A percentile compares a stretch with the other conserved stretches of the same genome.
Evolutionary conservation across 306 rosid species (phyloP).

Genomic region (Casuarina cunninghamiana): DNA sequence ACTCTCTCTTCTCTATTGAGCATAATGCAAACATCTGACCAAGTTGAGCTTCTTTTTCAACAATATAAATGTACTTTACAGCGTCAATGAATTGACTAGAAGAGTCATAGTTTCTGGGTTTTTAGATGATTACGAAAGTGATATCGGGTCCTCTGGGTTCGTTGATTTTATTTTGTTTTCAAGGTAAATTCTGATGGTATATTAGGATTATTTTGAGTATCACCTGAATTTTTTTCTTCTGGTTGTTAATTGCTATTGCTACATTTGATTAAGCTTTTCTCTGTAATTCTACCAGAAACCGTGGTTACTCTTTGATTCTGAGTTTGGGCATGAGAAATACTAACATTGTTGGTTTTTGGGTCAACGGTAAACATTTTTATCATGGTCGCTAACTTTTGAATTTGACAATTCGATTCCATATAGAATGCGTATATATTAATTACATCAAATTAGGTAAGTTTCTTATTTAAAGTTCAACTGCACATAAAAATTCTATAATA

Average conservation of each 20-base stretch:
- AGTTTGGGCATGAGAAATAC: neutral
- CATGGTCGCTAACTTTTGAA: neutral
- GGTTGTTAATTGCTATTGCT: slow-evolving; percentile 9
- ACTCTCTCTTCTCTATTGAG: neutral
- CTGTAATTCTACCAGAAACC: neutral
- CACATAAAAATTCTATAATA: neutral
- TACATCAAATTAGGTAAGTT: slow-evolving; percentile 14
- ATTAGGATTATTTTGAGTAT: neutral
- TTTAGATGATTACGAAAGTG: neutral
- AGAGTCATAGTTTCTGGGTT: neutral
- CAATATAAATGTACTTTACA: neutral
- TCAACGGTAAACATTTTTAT: neutral
- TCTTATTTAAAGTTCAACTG: slow-evolving; percentile 14
- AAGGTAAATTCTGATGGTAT: neutral
- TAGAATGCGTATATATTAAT: slow-evolving; percentile 9
- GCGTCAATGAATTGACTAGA: neutral
- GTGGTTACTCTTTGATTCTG: slow-evolving; percentile 5
- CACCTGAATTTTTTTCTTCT: neutral
- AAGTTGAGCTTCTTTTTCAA: neutral
- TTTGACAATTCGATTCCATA: neutral
- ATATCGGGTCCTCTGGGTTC: neutral
- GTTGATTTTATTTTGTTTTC: neutral
- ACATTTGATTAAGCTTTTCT: slow-evolving; percentile 18
- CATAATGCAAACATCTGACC: slow-evolving; percentile 1
- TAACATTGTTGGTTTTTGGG: neutral